phyloP scores from a whole-genome alignment of 2,329 filamentous ascomycete species.

The Xylaria sp. region DNA sequence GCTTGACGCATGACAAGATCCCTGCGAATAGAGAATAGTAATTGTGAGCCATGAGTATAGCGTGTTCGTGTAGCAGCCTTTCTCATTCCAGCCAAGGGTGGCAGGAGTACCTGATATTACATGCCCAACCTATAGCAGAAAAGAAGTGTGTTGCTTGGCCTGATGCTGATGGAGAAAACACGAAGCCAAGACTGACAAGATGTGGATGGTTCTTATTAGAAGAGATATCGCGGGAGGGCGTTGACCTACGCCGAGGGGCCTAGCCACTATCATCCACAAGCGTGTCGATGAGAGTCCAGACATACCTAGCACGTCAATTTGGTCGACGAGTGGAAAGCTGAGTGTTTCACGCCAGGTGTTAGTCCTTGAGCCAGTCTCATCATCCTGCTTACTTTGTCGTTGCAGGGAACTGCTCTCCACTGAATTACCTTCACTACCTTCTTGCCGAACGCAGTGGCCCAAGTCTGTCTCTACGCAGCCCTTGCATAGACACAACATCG shows the following conservation, averaged over 20 bases:
- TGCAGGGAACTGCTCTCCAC: neutral
- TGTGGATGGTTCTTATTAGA: neutral
- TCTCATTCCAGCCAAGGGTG: slow-evolving; percentile 10
- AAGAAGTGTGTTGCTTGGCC: neutral
- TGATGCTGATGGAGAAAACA: slow-evolving; percentile 15
- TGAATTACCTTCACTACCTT: neutral
- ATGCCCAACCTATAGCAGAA: slow-evolving; percentile 3
- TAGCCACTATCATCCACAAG: neutral
- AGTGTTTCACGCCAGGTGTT: neutral
- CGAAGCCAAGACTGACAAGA: neutral
- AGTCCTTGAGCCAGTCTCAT: neutral
- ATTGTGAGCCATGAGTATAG: slow-evolving; percentile 10
- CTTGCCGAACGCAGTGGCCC: neutral
- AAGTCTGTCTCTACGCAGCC: neutral
- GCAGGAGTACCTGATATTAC: slow-evolving; percentile 2
- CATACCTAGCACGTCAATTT: slow-evolving; percentile 2
- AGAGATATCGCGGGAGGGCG: neutral
- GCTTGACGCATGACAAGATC: slow-evolving; percentile 2
- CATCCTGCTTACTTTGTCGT: neutral
- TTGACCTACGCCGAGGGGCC: slow-evolving; percentile 7
- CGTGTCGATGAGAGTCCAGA: neutral
- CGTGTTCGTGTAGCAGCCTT: slow-evolving; percentile 1
- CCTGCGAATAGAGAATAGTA: slow-evolving; percentile 1
- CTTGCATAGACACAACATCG: slow-evolving; percentile 22
- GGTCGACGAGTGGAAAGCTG: neutral